These are phyloP conservation scores for Isoetes engelmannii DNA, from an alignment of 83 land plant species.

Conservation along the genomic window DNA sequence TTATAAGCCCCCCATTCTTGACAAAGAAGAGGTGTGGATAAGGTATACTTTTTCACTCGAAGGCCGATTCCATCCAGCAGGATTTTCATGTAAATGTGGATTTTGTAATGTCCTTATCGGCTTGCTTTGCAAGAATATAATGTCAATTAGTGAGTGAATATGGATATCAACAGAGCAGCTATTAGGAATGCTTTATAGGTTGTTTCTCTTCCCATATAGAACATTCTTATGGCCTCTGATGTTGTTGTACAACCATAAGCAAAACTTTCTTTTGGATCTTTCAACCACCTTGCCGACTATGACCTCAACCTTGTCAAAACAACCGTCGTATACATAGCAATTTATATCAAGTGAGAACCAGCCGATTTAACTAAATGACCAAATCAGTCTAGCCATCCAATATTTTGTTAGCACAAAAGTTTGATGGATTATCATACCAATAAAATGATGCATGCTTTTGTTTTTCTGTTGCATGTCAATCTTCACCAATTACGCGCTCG, in stretches of 20 bases:
- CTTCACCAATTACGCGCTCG: neutral
- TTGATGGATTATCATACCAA: neutral
- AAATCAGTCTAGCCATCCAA: neutral
- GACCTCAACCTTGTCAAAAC: too few species aligned
- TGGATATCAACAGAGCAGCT: neutral
- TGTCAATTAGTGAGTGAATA: neutral
- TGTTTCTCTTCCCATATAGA: too few species aligned
- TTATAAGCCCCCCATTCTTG: conserved; percentile 19
- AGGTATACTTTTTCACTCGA: conserved; percentile 1
- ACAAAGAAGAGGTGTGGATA: conserved; percentile 28
- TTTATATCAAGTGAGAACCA: too few species aligned
- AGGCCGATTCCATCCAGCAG: neutral
- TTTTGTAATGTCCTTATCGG: neutral
- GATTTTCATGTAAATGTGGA: neutral
- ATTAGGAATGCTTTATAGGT: too few species aligned
- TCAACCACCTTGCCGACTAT: too few species aligned
- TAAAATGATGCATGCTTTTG: neutral
- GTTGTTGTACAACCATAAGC: too few species aligned
- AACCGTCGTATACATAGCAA: too few species aligned
- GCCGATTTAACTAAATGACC: too few species aligned
- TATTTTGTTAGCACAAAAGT: neutral
- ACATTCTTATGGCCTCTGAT: too few species aligned
- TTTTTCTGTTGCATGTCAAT: neutral
- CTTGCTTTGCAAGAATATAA: neutral
- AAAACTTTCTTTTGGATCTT: too few species aligned